Base-by-base conservation (phyloP, 1,139 yeast genomes). In the Saccharomyces hybrid region DNA sequence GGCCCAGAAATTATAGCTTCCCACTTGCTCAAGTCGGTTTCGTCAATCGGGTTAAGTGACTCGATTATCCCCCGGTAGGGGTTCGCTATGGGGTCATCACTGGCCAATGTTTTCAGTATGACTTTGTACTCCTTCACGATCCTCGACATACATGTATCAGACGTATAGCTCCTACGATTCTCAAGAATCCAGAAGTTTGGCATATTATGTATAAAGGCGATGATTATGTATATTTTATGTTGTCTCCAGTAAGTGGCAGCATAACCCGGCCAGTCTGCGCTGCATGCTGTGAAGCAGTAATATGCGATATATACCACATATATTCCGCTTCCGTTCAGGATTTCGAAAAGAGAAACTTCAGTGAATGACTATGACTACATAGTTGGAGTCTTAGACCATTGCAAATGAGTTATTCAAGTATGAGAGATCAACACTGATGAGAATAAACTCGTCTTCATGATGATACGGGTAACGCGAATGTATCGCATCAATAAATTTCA, bases 1-100 rank as follows among this genome's bases (percentile, higher is more conserved):
- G 87, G 88, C 20, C 90, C 89, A 50, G 72, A 68, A 13, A 88
- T 77, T 1, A 70, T 70, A 0, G 90, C 85, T 13, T 65, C 65
- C 96, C 96, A 88, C 23, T 64, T 60, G 58, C 73, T 76, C 28
- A 88, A 67, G 54, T 80, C 75, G 1, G 57, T 57, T 23, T 52
- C 59, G 23, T 73, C 71, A 5, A 68, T 64, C 0, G 88, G 88
- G 32, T 64, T 72, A 14, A 84, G 70, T 7, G 64, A 54, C 16
- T 74, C 53, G 31, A 80, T 76, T 59, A 48, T 32, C 13, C 78
- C 79, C n/a, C 47, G 50, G 49, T 61, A 63, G 41, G 63, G 60
- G 44, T 38, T 38, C 1, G 54, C 52, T 16, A 68, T 75, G 52
- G 73, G 72, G 1, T 49, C 49, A 2, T 48, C 32, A 26, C 11